Base-by-base conservation (phyloP, 2,329 filamentous ascomycete species). In the Diaporthe caulivora region DNA sequence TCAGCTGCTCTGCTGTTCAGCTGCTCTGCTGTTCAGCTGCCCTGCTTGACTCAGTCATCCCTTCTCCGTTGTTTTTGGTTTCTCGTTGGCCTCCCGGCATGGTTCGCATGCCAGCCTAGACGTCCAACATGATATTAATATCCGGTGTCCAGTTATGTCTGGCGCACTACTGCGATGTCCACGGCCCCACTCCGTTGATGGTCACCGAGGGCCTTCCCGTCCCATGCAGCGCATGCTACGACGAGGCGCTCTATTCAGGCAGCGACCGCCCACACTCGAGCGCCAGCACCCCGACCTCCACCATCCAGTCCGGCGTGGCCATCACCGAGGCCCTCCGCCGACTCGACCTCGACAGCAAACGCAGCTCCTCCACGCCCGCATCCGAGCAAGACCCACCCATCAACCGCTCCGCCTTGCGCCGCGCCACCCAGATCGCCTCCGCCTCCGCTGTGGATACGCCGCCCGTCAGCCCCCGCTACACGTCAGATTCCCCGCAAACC, bases 121-220 rank as follows among this genome's bases (percentile, higher is more conserved):
- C 51, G 65, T 34, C 47, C 58, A 72, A 31, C 73, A 79, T 76
- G 75, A 80, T 84, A 80, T 84, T 87, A 79, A 87, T 81, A 29
- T 79, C 81, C 21, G 78, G 80, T 65, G 77, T 90, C 73, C 88
- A 93, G 91, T 84, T 93, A 80, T 92, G 90, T 81, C 86, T 93
- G 78, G 91, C 91, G 78, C 91, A 93, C 81, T 93, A 92, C 80
- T 93, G 91, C 86, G 91, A 93, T 81, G 86, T 90, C 76, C 91
- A 93, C 83, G 91, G 91, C 75, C 91, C 91, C 64, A 93, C 91
- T 60, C 91, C 91, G 65, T 82, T 93, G 73, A 92, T 93, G 89
- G 91, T 92, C 78, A 93, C 91, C 47, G 91, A 93, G 80, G 91
- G 90, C 64, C 82, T 92, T 18, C 89, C 90, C 2, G 88, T 90